A percentile compares a stretch with the other conserved stretches of the same genome.
phyloP scores from a whole-genome alignment of 352 stramenopile genomes.

The Peronospora belbahrii region DNA sequence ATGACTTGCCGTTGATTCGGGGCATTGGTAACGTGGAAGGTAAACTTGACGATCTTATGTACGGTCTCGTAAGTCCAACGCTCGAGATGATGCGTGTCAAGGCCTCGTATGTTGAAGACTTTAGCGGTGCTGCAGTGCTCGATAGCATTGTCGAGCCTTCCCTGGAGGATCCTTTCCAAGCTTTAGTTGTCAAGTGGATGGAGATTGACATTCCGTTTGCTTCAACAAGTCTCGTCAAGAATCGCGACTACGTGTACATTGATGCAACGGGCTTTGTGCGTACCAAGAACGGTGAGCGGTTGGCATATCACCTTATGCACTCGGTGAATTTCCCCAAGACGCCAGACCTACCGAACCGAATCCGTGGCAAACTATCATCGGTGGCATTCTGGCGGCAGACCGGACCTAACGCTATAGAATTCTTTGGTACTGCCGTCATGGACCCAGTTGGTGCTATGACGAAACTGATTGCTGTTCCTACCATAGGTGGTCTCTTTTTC shows the following conservation, averaged over 20 bases:
- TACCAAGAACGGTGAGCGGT: conserved; percentile 15
- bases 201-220: conserved; percentile 39
- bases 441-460: conserved; percentile 29
- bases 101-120: conserved; percentile 35
- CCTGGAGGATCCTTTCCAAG: conserved; percentile 28
- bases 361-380: conserved; percentile 37
- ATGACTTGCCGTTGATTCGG: conserved; percentile 27
- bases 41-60: conserved; percentile 41
- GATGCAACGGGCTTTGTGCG: conserved; percentile 21
- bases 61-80: conserved; percentile 40
- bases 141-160: conserved; percentile 44
- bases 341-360: conserved; percentile 30
- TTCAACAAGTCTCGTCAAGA: conserved; percentile 27
- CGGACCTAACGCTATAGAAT: conserved; percentile 30
- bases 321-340: conserved; percentile 31
- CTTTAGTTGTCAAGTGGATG: conserved; percentile 32
- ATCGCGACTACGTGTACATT: conserved; percentile 32
- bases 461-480: conserved; percentile 15
- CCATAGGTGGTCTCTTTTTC: conserved; percentile 18
- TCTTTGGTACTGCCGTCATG: conserved; percentile 33
- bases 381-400: conserved; percentile 40
- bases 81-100: conserved; percentile 46
- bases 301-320: conserved; percentile 32
- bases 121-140: conserved; percentile 44
- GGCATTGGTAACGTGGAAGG: conserved; percentile 28